phyloP scores from a whole-genome alignment of 202 grass and related monocot species.

The Setaria viridis region DNA sequence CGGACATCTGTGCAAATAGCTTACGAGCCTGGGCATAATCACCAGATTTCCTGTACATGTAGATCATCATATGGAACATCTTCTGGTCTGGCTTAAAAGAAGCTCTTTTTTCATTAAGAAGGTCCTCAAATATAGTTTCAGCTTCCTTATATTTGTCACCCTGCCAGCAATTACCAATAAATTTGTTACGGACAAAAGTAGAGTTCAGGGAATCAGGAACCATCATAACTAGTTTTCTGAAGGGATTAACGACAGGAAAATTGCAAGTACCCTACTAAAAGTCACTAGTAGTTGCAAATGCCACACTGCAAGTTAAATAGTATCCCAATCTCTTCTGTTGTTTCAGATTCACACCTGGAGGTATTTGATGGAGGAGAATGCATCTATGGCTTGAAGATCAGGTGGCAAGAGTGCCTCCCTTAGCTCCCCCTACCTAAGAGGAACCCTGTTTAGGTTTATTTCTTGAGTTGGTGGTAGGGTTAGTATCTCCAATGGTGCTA shows the following conservation, averaged over 20 bases:
- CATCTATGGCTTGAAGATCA: background rate
- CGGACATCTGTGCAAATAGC: conserved; percentile 77
- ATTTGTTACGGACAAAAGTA: conserved; percentile 22
- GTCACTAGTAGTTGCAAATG: background rate
- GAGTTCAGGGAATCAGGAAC: conserved; percentile 33
- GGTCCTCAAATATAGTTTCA: conserved; percentile 79
- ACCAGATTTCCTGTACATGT: conserved; percentile 93
- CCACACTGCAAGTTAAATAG: background rate
- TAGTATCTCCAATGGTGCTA: conserved; percentile 9
- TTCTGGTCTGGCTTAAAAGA: conserved; percentile 95
- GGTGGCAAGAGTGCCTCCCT: background rate
- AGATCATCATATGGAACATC: conserved; percentile 99
- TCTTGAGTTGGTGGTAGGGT: background rate
- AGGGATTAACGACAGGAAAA: background rate
- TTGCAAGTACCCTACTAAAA: background rate
- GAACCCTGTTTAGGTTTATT: background rate
- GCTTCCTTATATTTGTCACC: conserved; percentile 73
- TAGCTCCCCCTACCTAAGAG: background rate
- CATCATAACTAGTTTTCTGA: conserved; percentile 13
- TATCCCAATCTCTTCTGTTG: background rate
- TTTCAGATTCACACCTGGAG: background rate
- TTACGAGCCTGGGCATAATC: conserved; percentile 76
- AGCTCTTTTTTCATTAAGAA: conserved; percentile 78
- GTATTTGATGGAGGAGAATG: background rate
- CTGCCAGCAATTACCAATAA: conserved; percentile 57